Conservation (phyloP, 2,329 filamentous ascomycete species). For the Paramyrothecium roridum region DNA sequence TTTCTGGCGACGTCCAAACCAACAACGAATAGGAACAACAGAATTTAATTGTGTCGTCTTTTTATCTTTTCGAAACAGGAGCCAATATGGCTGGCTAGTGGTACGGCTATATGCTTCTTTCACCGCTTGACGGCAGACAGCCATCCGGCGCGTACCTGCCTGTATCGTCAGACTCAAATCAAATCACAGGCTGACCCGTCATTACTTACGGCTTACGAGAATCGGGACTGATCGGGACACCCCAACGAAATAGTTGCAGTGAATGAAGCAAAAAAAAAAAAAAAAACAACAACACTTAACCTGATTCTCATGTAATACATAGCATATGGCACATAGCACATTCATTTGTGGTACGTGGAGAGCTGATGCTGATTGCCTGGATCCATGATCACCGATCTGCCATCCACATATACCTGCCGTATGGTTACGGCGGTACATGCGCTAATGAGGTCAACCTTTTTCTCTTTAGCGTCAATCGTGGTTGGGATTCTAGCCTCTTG, state of each 20-base stretch:
- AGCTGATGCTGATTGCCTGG: not conserved
- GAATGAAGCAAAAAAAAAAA: too few relatives aligned
- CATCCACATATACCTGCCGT: not conserved
- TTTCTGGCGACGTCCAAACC: not conserved
- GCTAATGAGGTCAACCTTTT: too few relatives aligned
- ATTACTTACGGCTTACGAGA: not conserved
- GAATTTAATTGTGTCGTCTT: not conserved
- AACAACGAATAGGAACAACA: not conserved
- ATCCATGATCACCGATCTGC: not conserved
- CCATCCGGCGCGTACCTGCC: too few relatives aligned
- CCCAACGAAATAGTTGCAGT: not conserved
- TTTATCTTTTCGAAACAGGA: not conserved
- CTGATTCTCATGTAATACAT: too few relatives aligned
- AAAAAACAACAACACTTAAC: too few relatives aligned
- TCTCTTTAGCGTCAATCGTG: too few relatives aligned
- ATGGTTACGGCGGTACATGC: not conserved
- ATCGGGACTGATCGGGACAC: not conserved
- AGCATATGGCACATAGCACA: not conserved
- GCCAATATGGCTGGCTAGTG: not conserved
- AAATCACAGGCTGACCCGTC: too few relatives aligned
- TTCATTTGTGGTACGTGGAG: not conserved
- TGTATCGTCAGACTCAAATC: too few relatives aligned
- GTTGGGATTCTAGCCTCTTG: not conserved
- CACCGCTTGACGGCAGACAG: not conserved
- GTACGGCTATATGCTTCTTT: not conserved